These are phyloP conservation scores for Calonectria leucothoes DNA, from an alignment of 2,329 filamentous ascomycete genomes.

Conservation along the genomic window DNA sequence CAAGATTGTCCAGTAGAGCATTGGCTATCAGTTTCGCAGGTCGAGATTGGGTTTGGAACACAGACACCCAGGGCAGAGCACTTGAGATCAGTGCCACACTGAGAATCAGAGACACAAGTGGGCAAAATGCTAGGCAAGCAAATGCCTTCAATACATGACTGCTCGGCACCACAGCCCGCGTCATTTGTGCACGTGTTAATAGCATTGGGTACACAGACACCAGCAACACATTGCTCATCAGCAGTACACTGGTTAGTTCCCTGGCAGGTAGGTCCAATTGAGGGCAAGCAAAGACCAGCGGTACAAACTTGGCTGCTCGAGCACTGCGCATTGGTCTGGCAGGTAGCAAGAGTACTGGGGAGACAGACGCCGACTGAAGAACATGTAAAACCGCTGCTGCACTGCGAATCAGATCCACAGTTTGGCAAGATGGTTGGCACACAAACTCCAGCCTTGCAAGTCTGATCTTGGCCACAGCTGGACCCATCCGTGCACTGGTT, in stretches of 20 bases:
- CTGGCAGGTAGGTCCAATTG: background rate
- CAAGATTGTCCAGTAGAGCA: slow-evolving; percentile 1
- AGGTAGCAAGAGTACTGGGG: background rate
- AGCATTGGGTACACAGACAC: background rate
- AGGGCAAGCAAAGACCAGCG: background rate
- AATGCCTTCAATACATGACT: background rate
- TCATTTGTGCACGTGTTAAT: background rate
- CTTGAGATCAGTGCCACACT: background rate
- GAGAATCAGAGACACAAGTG: background rate
- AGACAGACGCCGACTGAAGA: slow-evolving; percentile 12
- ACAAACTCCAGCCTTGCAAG: slow-evolving; percentile 11
- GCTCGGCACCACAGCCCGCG: background rate
- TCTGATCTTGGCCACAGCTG: background rate
- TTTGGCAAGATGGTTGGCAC: background rate
- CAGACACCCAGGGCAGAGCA: slow-evolving; percentile 8
- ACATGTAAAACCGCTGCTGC: background rate
- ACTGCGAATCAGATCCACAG: background rate
- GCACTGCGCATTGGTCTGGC: background rate
- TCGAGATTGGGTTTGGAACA: background rate
- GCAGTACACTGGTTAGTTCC: background rate
- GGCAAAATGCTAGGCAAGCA: background rate
- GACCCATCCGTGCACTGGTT: background rate
- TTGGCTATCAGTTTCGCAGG: background rate
- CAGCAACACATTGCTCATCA: background rate
- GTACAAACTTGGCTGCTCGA: background rate